Percentiles rank a stretch among this genome's conserved stretches.
These are phyloP conservation scores for Drosera capensis DNA, from an alignment of 148 eudicot genomes.

Conservation along the genomic window DNA sequence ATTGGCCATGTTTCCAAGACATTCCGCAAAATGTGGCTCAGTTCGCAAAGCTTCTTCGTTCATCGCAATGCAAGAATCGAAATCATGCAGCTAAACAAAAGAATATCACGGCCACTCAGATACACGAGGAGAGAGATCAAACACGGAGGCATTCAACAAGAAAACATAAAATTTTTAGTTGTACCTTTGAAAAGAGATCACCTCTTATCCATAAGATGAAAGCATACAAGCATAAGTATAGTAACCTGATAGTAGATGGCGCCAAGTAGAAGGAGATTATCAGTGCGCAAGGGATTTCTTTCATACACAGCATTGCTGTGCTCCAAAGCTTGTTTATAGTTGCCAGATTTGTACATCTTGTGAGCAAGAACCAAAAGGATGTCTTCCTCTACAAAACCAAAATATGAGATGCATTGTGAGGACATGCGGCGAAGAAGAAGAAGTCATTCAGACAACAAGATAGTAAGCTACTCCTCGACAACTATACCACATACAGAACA, in stretches of 20 bases:
- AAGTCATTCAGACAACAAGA: neutral
- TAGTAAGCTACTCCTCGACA: neutral
- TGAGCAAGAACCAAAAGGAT: constrained; percentile 60
- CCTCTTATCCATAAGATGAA: neutral
- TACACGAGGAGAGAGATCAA: neutral
- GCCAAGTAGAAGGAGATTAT: constrained; percentile 85
- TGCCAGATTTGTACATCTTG: constrained; percentile 74
- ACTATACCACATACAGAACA: neutral
- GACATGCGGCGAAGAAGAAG: neutral
- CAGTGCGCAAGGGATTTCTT: constrained; percentile 67
- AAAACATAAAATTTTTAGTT: neutral
- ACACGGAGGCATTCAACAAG: neutral
- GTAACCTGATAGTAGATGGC: constrained; percentile 85
- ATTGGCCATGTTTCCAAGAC: constrained; percentile 95
- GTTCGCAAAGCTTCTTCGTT: constrained; percentile 88
- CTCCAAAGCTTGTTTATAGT: constrained; percentile 75
- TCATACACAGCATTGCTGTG: constrained; percentile 76
- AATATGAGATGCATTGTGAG: neutral
- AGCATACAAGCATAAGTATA: neutral
- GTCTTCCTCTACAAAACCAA: constrained; percentile 46
- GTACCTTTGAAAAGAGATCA: neutral
- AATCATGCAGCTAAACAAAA: constrained; percentile 66
- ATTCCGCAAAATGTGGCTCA: constrained; percentile 86
- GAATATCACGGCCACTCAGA: too few relatives aligned
- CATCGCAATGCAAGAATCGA: constrained; percentile 69